Percentiles rank a stretch among this genome's conserved stretches.
Evolutionary conservation across 2,329 filamentous ascomycete species (phyloP).

Genomic region (Fusarium virguliforme): DNA sequence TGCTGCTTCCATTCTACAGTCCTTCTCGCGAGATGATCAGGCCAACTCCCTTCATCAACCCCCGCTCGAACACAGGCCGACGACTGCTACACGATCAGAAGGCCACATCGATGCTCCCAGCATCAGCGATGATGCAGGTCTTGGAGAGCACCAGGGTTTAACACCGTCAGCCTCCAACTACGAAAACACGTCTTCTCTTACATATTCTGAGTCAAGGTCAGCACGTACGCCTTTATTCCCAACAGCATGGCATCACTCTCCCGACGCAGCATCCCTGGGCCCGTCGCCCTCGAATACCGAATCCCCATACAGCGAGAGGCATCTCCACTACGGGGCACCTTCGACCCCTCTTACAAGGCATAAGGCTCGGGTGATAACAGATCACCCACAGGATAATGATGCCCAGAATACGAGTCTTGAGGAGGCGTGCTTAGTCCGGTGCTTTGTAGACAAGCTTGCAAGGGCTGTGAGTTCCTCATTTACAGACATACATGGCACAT

Average conservation of each 20-base stretch:
- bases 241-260: not conserved
- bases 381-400: fast-evolving
- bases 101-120: not conserved
- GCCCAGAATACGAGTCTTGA: conserved; percentile 5
- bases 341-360: not conserved
- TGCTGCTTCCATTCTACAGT: conserved; percentile 25
- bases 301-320: not conserved
- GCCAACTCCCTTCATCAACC: not conserved
- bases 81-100: not conserved
- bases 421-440: conserved; percentile 31
- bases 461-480: conserved; percentile 13
- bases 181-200: not conserved
- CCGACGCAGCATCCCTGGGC: not conserved
- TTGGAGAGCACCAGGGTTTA: not conserved
- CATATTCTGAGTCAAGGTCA: not conserved
- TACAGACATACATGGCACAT: not conserved
- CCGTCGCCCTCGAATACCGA: not conserved
- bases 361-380: not conserved
- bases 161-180: not conserved
- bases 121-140: not conserved
- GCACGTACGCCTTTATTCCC: not conserved
- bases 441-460: conserved; percentile 30
- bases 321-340: not conserved
- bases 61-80: conserved; percentile 3
- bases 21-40: conserved; percentile 16